Evolutionary conservation across 1,284 basidiomycete species (phyloP).

Genomic region (Trametes pubescens): DNA sequence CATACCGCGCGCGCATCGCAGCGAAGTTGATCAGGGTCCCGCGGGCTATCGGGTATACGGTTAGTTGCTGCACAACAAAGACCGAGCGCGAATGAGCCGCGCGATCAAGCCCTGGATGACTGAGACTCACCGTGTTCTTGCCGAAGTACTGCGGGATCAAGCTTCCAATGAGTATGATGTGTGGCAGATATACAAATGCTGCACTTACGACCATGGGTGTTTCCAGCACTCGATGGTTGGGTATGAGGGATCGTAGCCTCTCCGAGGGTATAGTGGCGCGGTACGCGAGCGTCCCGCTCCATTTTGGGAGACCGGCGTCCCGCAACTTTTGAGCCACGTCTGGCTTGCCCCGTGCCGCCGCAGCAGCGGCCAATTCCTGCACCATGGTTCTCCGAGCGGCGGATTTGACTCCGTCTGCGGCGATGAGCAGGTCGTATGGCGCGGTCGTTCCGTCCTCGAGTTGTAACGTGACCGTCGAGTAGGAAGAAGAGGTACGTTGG

Average conservation of each 20-base stretch:
- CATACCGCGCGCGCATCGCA: constrained; percentile 44
- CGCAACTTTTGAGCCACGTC: constrained; percentile 34
- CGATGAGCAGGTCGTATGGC: constrained; percentile 56
- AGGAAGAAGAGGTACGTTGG: constrained; percentile 30
- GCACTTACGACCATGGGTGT: constrained; percentile 48
- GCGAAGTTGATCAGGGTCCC: constrained; percentile 54
- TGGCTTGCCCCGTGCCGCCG: constrained; percentile 24
- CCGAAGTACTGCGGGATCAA: constrained; percentile 49
- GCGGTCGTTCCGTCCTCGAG: constrained; percentile 55
- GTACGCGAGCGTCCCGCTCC: constrained; percentile 51
- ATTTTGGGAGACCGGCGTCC: constrained; percentile 42
- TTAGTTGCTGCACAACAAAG: constrained; percentile 47
- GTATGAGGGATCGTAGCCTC: constrained; percentile 41
- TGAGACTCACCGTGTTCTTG: constrained; percentile 46
- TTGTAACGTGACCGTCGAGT: constrained; percentile 44
- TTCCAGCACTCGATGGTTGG: constrained; percentile 46
- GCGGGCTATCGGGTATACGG: constrained; percentile 53
- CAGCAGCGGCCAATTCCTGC: constrained; percentile 33
- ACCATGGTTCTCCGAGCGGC: constrained; percentile 40
- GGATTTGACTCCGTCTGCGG: constrained; percentile 56
- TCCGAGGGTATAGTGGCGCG: constrained; percentile 49
- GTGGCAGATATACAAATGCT: neutral
- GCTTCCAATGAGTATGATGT: neutral
- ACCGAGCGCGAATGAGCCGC: constrained; percentile 7
- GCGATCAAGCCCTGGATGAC: no score